Evolutionary conservation across 768 basidiomycete genomes (phyloP).

Genomic region (Termitomyces sp.): DNA sequence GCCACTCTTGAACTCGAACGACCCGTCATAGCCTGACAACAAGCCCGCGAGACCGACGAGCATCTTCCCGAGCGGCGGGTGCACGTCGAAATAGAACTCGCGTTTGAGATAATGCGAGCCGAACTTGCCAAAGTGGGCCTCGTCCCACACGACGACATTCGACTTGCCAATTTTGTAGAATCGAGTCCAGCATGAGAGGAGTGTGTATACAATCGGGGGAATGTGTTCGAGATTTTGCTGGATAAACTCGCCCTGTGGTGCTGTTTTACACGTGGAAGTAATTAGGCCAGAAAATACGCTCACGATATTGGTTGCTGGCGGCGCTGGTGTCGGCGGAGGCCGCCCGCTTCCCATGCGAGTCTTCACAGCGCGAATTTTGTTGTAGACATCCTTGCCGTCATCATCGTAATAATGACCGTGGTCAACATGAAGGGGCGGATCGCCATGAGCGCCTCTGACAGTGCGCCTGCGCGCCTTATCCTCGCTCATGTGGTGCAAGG

Average conservation of each 20-base stretch:
- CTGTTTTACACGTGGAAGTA: slow-evolving; percentile 14
- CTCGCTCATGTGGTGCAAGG: slow-evolving; percentile 52
- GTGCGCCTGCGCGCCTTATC: slow-evolving; percentile 62
- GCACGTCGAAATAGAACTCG: slow-evolving; percentile 99
- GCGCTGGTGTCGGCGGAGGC: slow-evolving; percentile 52
- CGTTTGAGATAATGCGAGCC: slow-evolving; percentile 97
- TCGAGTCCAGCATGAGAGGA: slow-evolving; percentile 92
- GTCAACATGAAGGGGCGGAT: slow-evolving; percentile 14
- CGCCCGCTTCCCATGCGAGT: slow-evolving; percentile 54
- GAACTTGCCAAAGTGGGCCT: slow-evolving; percentile 99
- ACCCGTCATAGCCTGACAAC: slow-evolving; percentile 87
- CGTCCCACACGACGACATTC: slow-evolving; percentile 93
- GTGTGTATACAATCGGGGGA: slow-evolving; percentile 81
- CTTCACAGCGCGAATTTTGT: slow-evolving; percentile 37
- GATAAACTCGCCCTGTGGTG: slow-evolving; percentile 63
- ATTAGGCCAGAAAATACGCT: slow-evolving; percentile 22
- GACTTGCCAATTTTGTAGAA: slow-evolving; percentile 90
- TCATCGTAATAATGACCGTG: slow-evolving; percentile 37
- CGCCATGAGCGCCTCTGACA: slow-evolving; percentile 23
- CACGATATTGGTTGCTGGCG: slow-evolving; percentile 65
- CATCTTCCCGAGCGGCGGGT: slow-evolving; percentile 99
- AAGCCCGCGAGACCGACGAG: slow-evolving; percentile 92
- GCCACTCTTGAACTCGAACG: slow-evolving; percentile 94
- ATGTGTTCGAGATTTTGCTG: slow-evolving; percentile 78
- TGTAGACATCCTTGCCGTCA: slow-evolving; percentile 49